These are phyloP conservation scores for Candolleomyces aberdarensis DNA, from an alignment of 768 basidiomycete species.

Conservation along the genomic window DNA sequence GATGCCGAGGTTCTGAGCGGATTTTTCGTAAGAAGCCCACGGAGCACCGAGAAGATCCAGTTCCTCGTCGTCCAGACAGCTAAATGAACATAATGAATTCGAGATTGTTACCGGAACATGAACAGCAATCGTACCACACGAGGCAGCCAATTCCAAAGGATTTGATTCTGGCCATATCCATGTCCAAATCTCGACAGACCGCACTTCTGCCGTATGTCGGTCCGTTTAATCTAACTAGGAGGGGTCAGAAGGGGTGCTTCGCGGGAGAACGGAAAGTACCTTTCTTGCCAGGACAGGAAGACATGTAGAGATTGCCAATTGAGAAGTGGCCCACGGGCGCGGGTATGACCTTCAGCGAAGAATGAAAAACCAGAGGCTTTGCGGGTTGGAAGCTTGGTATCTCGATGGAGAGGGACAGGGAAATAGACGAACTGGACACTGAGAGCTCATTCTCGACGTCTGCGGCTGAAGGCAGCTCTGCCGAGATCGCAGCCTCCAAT, in stretches of 20 bases:
- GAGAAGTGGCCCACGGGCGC: constrained; percentile 16
- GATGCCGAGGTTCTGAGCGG: constrained; percentile 62
- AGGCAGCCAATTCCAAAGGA: constrained; percentile 74
- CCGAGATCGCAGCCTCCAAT: constrained; percentile 28
- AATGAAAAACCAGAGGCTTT: background rate
- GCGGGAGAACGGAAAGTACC: constrained; percentile 35
- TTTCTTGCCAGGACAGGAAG: constrained; percentile 96
- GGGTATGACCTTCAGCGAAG: background rate
- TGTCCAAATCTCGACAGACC: constrained; percentile 78
- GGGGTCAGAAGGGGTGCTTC: background rate
- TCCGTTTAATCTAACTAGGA: constrained; percentile 64
- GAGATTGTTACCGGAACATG: background rate
- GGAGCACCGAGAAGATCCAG: constrained; percentile 82
- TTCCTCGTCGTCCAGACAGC: constrained; percentile 85
- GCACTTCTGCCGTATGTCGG: constrained; percentile 76
- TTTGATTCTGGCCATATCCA: constrained; percentile 75
- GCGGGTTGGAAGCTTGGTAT: background rate
- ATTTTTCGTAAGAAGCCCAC: constrained; percentile 71
- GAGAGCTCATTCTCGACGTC: background rate
- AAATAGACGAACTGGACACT: constrained; percentile 10
- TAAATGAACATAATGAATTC: constrained; percentile 23
- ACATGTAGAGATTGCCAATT: constrained; percentile 85
- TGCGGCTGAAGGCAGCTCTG: background rate
- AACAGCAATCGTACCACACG: constrained; percentile 58
- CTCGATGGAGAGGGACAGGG: constrained; percentile 18